These are phyloP conservation scores for Backusella liffmaniae DNA, from an alignment of 192 early-diverging fungal species.

Conservation along the genomic window DNA sequence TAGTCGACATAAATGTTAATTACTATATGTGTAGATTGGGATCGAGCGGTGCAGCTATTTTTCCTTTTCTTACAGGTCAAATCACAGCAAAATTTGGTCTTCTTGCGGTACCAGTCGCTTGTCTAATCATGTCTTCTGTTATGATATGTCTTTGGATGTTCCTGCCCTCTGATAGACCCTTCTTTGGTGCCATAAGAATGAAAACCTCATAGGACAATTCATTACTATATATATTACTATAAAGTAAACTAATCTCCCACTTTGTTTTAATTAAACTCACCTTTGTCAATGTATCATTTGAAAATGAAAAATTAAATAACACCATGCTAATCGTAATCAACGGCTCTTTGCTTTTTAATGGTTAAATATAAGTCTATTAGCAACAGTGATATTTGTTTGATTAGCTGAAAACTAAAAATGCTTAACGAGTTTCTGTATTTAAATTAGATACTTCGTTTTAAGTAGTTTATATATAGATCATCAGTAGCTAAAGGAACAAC, in stretches of 20 bases:
- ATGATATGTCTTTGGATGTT: slow-evolving; percentile 26
- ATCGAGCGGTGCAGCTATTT: slow-evolving; percentile 21
- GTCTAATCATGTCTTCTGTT: slow-evolving; percentile 17
- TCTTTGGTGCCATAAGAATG: slow-evolving; percentile 3
- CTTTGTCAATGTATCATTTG: no score
- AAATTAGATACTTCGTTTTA: no score
- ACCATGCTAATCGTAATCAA: no score
- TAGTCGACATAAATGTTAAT: neutral
- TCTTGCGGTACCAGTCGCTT: slow-evolving; percentile 3
- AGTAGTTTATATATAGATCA: no score
- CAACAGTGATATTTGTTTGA: no score
- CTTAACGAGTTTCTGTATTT: no score
- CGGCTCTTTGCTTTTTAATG: no score
- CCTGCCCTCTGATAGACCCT: slow-evolving; percentile 17
- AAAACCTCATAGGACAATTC: neutral
- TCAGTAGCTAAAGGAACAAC: no score
- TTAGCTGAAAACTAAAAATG: no score
- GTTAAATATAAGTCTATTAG: no score
- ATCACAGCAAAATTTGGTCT: slow-evolving; percentile 26
- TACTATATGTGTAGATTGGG: slow-evolving; percentile 21
- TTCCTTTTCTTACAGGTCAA: slow-evolving; percentile 32
- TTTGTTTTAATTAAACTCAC: neutral
- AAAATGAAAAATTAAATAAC: no score
- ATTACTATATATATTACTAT: neutral
- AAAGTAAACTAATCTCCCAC: no score